A percentile compares a stretch with the other conserved stretches of the same genome.
Conservation (phyloP, 169 alveolate genomes). For the Plasmodium gonderi region DNA sequence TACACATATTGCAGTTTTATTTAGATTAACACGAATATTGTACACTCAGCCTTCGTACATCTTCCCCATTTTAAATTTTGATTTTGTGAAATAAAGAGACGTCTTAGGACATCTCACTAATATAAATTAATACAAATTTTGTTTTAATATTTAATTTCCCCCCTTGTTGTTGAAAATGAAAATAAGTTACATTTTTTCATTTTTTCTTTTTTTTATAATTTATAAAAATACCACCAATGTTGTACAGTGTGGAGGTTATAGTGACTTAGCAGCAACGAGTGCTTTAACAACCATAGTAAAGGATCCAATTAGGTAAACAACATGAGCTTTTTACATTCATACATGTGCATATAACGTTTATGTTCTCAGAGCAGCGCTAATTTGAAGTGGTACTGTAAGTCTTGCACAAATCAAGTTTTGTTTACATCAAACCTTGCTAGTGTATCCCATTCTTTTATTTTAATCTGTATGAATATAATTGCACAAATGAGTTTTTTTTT, state of each 20-base stretch:
- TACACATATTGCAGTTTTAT: neutral
- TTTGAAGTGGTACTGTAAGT: too few species aligned
- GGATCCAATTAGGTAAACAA: slow-evolving; percentile 34
- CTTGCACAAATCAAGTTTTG: too few species aligned
- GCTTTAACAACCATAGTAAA: slow-evolving; percentile 23
- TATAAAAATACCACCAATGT: slow-evolving; percentile 36
- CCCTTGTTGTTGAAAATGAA: slow-evolving; percentile 29
- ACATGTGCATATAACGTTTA: too few species aligned
- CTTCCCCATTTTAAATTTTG: neutral
- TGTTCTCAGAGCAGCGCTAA: too few species aligned
- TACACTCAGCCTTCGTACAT: too few species aligned
- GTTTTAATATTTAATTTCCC: neutral
- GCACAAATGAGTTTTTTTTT: neutral
- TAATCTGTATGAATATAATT: neutral
- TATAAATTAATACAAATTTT: neutral
- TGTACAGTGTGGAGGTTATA: slow-evolving; percentile 29
- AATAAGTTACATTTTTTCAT: slow-evolving; percentile 2
- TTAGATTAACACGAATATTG: neutral
- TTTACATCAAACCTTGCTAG: neutral
- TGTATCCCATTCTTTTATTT: neutral
- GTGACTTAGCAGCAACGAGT: slow-evolving; percentile 66
- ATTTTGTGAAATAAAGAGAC: neutral
- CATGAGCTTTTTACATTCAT: too few species aligned
- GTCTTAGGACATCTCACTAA: neutral
- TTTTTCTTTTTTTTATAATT: slow-evolving; percentile 10